Evolutionary conservation across 106 monocot species (phyloP).

Genomic region (Phalaenopsis aphrodite): DNA sequence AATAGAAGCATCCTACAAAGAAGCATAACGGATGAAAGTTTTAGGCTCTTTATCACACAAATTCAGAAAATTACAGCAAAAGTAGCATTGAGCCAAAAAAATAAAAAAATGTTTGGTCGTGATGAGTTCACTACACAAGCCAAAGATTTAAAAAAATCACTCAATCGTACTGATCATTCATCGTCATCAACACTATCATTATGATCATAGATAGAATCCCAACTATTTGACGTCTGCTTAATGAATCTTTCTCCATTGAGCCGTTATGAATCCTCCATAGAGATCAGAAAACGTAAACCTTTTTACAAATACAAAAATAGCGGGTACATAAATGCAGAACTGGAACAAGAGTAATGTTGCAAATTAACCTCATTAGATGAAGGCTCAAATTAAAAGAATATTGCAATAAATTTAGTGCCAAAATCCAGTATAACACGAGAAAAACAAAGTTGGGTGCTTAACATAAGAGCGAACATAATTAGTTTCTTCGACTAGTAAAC

Average conservation of each 20-base stretch:
- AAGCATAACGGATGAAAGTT: neutral
- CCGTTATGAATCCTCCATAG: neutral
- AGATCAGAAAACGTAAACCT: neutral
- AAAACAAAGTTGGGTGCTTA: neutral
- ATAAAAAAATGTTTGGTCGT: neutral
- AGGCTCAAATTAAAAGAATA: neutral
- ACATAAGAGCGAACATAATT: neutral
- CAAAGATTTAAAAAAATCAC: neutral
- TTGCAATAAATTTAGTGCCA: neutral
- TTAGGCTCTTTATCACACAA: neutral
- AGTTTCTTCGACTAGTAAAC: neutral
- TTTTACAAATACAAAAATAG: neutral
- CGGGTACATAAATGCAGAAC: neutral
- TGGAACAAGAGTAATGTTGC: neutral
- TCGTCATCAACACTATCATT: too few relatives aligned
- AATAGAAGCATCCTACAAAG: slow-evolving; percentile 59
- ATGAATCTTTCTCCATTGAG: neutral
- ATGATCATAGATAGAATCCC: neutral
- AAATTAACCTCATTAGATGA: neutral
- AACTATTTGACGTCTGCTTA: neutral
- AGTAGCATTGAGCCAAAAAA: neutral
- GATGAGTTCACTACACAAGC: neutral
- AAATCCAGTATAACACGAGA: neutral
- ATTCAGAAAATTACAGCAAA: neutral
- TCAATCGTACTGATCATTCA: neutral